Base-by-base conservation (phyloP, 768 basidiomycete genomes). In the Russula griseocarnosa region DNA sequence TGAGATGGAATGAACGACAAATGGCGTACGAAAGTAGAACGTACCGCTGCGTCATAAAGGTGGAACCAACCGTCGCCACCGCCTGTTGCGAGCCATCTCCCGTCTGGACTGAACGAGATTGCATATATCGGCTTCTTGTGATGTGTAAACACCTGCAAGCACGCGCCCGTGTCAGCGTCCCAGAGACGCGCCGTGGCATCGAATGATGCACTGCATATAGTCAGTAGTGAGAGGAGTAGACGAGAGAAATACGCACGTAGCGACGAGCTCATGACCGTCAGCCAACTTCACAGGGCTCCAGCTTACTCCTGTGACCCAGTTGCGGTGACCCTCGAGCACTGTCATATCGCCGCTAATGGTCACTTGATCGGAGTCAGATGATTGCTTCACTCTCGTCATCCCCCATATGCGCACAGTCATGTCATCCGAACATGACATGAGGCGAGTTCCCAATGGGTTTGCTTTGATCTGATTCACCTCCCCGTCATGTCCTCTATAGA, bases 401-500 rank as follows among this genome's bases (percentile, higher is more conserved):
- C 82, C 80, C 90, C 90, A 94, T 69, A 93, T 81, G 42, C 87
- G 84, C 22, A 88, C 86, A 0, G 89, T 90, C 66, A 77, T 77
- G 67, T 94, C 92, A 70, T 94, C 92, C 0, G 92, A 90, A 72
- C 89, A 91, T 6, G 90, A 88, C 14, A 89, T 90, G 50, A 94
- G 71, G 47, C 82, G 81, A 34, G 86, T 89, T 42, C 81, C 76
- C n/a, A 81, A 76, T 18, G 82, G 76, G 65, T 88, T 92, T 67
- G 81, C 83, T 71, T 84, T 86, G 55, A 93, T 80, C 72, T 90
- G 86, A 69, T 90, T 93, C 66, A 94, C 80, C 72, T 94, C 92
- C 62, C 85, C 81, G 22, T 76, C 77, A 68, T 94, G 92, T 1
- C 89, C 90, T 42, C 88, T 90, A 65, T 16, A 53, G 57, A 20